Evolutionary conservation across 2,329 filamentous ascomycete species (phyloP), one percentile per base, ranked within the genome.

Genomic region (Trichoderma endophyticum): DNA sequence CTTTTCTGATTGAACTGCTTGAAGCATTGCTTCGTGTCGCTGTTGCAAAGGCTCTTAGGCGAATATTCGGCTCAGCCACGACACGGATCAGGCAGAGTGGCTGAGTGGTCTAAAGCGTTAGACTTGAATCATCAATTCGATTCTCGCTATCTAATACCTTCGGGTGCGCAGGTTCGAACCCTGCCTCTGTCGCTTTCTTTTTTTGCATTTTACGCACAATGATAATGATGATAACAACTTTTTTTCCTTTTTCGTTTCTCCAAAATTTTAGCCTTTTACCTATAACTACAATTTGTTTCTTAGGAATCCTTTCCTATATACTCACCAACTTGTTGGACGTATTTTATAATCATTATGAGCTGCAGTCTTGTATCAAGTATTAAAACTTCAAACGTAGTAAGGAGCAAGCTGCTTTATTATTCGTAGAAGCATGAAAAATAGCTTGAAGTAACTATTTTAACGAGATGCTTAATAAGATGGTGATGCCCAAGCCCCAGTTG

Each of bases 31-130:
- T n/a, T n/a, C 3, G 34, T 11, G 3, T 43, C 7, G 1, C 6
- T 8, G 1, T 0, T 1, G 14, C 36, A 48, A 51, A 51, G 43
- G 11, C 15, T 32, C 18, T 12, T 30, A 30, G 4, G 4, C 2
- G 0, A 6, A 3, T 6, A 28, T 26, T 54, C 7, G 9, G 14
- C 2, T n/a, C n/a, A 26, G 39, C 57, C 28, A 61, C 21, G 6
- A 54, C 61, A 64, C 68, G 28, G 43, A 56, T 15, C 32, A 30
- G 68, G 68, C 68, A 71, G 68, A 71, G 68, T 71, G 68, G 68
- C 68, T 71, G 68, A 71, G 68, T 71, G 68, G 68, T 71, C 68
- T 71, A 71, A 71, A 71, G 68, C 68, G 68, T 71, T 71, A 64
- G 68, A 71, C 68, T 71, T 71, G 68, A 71, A 71, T 71, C 26